These are phyloP conservation scores for Sclerotinia sclerotiorum DNA, from an alignment of 2,329 filamentous ascomycete species.

Conservation along the genomic window DNA sequence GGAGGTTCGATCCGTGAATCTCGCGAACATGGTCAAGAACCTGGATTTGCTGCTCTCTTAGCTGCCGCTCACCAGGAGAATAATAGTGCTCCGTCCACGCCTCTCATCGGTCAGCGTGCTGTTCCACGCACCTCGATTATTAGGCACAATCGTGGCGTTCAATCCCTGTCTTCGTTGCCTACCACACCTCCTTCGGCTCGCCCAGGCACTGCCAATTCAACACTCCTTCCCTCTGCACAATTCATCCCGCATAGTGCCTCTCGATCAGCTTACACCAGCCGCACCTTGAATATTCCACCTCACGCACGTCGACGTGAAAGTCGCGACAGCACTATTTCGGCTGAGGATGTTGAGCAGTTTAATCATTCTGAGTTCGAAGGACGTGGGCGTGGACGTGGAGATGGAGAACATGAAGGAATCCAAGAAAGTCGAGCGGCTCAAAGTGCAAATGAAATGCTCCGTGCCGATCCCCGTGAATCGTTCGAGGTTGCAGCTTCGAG, in stretches of 20 bases:
- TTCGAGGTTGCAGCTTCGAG: constrained; percentile 40
- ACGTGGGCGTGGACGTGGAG: constrained; percentile 40
- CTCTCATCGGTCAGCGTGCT: constrained; percentile 41
- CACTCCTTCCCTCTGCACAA: constrained; percentile 62
- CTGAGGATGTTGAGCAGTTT: constrained; percentile 56
- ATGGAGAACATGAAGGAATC: constrained; percentile 59
- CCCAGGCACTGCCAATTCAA: constrained; percentile 46
- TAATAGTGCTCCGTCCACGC: constrained; percentile 72
- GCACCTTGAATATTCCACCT: constrained; percentile 33
- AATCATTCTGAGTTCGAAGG: constrained; percentile 49
- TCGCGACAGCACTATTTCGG: constrained; percentile 83
- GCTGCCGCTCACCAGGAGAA: constrained; percentile 72
- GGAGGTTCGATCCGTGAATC: constrained; percentile 39
- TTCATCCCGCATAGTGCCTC: constrained; percentile 62
- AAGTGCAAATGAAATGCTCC: constrained; percentile 72
- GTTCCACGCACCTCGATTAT: constrained; percentile 48
- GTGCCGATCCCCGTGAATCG: constrained; percentile 51
- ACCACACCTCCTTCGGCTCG: constrained; percentile 66
- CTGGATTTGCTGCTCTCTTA: constrained; percentile 71
- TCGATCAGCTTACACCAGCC: constrained; percentile 43
- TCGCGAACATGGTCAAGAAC: constrained; percentile 56
- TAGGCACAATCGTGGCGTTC: constrained; percentile 71
- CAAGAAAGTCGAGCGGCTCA: constrained; percentile 76
- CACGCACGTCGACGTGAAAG: constrained; percentile 65
- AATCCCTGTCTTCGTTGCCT: constrained; percentile 82